Evolutionary conservation across 176 grass and related monocot genomes (phyloP).

Genomic region (Saccharum officinarum): DNA sequence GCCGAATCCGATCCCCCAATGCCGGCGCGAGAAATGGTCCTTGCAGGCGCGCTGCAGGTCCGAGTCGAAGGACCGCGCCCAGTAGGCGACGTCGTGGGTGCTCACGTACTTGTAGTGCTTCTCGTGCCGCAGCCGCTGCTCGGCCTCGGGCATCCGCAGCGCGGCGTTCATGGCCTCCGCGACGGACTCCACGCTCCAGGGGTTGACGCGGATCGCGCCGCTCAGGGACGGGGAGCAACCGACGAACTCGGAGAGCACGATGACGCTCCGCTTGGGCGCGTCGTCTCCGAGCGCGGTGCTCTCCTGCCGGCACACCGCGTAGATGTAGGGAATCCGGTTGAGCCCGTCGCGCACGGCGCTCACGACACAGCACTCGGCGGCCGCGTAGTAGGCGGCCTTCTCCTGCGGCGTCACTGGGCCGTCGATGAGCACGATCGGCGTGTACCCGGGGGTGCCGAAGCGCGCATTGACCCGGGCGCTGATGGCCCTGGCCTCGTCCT

Average conservation of each 20-base stretch:
- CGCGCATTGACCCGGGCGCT: constrained; percentile 69
- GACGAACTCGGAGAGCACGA: constrained; percentile 89
- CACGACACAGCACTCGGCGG: constrained; percentile 81
- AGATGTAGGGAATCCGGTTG: constrained; percentile 91
- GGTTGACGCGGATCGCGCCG: constrained; percentile 84
- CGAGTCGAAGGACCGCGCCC: constrained; percentile 76
- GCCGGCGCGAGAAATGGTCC: constrained; percentile 78
- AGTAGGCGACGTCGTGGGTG: constrained; percentile 88
- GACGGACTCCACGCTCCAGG: constrained; percentile 84
- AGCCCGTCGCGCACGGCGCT: constrained; percentile 89
- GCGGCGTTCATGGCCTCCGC: constrained; percentile 82
- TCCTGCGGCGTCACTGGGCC: constrained; percentile 49
- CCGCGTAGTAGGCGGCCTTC: constrained; percentile 83
- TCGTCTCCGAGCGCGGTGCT: constrained; percentile 50
- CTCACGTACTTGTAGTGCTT: constrained; percentile 97
- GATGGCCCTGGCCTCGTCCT: constrained; percentile 65
- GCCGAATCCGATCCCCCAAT: constrained; percentile 89
- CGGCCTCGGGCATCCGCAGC: constrained; percentile 54
- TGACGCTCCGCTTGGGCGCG: constrained; percentile 62
- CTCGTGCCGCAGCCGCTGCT: constrained; percentile 90
- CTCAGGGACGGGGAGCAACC: constrained; percentile 92
- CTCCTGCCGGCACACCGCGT: constrained; percentile 86
- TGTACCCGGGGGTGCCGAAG: constrained; percentile 73
- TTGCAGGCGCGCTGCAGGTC: constrained; percentile 90
- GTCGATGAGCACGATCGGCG: constrained; percentile 67